phyloP scores from a whole-genome alignment of 2,329 filamentous ascomycete genomes.

The Aschersonia sp. region DNA sequence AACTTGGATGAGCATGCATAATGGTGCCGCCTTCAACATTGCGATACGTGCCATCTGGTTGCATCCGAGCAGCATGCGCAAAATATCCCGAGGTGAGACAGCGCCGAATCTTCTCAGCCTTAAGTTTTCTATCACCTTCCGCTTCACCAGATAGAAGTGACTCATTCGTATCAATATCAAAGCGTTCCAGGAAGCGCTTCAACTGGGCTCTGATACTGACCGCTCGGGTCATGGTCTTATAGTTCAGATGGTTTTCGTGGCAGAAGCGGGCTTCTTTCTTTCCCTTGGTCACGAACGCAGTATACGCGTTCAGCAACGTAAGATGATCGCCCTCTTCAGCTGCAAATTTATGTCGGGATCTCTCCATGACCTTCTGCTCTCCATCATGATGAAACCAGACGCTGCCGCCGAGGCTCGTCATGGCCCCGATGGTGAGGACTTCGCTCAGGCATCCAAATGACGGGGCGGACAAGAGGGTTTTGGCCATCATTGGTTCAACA shows the following conservation, averaged over 20 bases:
- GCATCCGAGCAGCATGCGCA: slow-evolving; percentile 86
- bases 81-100: slow-evolving; percentile 89
- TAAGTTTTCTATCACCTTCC: slow-evolving; percentile 14
- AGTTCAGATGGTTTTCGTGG: slow-evolving; percentile 75
- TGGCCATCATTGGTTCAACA: slow-evolving; percentile 91
- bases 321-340: slow-evolving; percentile 90
- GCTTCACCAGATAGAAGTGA: slow-evolving; percentile 26
- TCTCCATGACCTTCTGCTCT: slow-evolving; percentile 62
- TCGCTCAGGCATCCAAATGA: slow-evolving; percentile 70
- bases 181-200: slow-evolving; percentile 73
- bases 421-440: slow-evolving; percentile 82
- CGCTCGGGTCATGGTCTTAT: slow-evolving; percentile 67
- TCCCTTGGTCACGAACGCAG: slow-evolving; percentile 71
- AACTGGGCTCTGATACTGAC: slow-evolving; percentile 80
- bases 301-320: slow-evolving; percentile 86
- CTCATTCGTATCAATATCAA: slow-evolving; percentile 59
- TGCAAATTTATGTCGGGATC: slow-evolving; percentile 65
- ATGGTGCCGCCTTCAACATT: slow-evolving; percentile 69
- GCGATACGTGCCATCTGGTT: slow-evolving; percentile 77
- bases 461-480: slow-evolving; percentile 63
- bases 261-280: slow-evolving; percentile 79
- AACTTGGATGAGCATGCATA: slow-evolving; percentile 80
- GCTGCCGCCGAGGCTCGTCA: slow-evolving; percentile 74
- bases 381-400: slow-evolving; percentile 74
- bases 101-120: slow-evolving; percentile 62